These are phyloP conservation scores for Letharia columbiana DNA, from an alignment of 495 filamentous ascomycete species.

Conservation along the genomic window DNA sequence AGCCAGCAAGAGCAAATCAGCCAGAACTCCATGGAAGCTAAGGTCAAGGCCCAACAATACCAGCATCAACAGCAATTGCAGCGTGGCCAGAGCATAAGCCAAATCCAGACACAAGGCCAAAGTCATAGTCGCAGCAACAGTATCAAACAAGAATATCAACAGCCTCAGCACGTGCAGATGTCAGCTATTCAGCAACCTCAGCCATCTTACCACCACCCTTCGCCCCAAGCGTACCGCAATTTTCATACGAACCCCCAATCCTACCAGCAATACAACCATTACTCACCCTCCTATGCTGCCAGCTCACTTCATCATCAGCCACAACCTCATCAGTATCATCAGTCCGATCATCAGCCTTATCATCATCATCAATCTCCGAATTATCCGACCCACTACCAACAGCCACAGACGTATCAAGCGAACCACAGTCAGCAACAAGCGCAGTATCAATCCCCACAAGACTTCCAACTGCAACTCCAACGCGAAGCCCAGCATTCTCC, in stretches of 20 bases:
- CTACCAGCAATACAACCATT: conserved; percentile 14
- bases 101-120: conserved; percentile 4
- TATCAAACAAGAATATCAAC: conserved; percentile 11
- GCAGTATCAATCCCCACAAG: conserved; percentile 25
- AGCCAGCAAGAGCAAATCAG: conserved; percentile 24
- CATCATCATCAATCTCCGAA: conserved; percentile 15
- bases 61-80: conserved; percentile 16
- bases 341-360: conserved; percentile 5
- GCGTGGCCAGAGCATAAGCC: conserved; percentile 10
- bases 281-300: conserved; percentile 15
- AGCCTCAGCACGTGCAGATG: conserved; percentile 19
- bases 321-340: conserved; percentile 9
- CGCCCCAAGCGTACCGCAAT: conserved; percentile 17
- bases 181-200: conserved; percentile 19
- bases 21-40: conserved; percentile 18
- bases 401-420: neutral
- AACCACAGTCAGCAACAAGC: conserved; percentile 5
- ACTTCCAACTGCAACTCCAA: conserved; percentile 25
- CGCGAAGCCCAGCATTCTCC: conserved; percentile 21
- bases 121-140: conserved; percentile 11
- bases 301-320: conserved; percentile 8
- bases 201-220: conserved; percentile 8
- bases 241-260: conserved; percentile 9
- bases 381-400: conserved; percentile 12
- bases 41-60: conserved; percentile 16